These are phyloP conservation scores for Mycena haematopus DNA, from an alignment of 768 basidiomycete species.

Conservation along the genomic window DNA sequence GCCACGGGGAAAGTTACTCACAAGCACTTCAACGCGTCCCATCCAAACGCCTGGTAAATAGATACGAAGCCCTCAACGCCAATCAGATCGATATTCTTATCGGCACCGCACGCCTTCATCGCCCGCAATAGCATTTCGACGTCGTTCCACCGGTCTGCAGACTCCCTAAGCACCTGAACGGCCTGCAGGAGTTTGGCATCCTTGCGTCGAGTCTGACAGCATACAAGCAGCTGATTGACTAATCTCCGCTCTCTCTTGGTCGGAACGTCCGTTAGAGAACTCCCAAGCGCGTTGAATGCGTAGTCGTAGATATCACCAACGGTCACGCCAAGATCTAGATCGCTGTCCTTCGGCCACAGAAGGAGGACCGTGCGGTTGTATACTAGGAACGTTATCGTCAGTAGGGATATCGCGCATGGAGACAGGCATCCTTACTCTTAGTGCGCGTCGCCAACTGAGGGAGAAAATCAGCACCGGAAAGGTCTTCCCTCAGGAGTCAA, in stretches of 20 bases:
- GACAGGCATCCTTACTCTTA: conserved; percentile 1
- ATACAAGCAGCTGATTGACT: conserved; percentile 10
- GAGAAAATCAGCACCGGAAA: not conserved
- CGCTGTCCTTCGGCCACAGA: conserved; percentile 20
- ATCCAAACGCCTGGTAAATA: conserved; percentile 30
- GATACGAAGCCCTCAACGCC: conserved; percentile 30
- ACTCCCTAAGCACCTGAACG: conserved; percentile 26
- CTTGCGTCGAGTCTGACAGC: conserved; percentile 17
- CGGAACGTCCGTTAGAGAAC: conserved; percentile 18
- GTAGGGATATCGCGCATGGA: no score
- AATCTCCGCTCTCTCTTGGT: conserved; percentile 19
- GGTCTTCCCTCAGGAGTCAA: no score
- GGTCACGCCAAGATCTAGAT: conserved; percentile 3
- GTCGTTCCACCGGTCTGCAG: conserved; percentile 30
- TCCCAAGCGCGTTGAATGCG: conserved; percentile 14
- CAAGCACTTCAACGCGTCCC: conserved; percentile 25
- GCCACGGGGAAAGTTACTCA: not conserved
- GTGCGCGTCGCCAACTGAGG: conserved; percentile 9
- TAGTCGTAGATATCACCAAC: conserved; percentile 29
- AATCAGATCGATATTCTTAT: conserved; percentile 21
- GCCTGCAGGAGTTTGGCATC: conserved; percentile 1
- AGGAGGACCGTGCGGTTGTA: conserved; percentile 25
- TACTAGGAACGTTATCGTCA: not conserved
- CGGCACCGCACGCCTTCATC: conserved; percentile 21
- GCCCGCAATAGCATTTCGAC: conserved; percentile 23